Conservation (phyloP, 1,284 basidiomycete species). For the Ustilago lituana region DNA sequence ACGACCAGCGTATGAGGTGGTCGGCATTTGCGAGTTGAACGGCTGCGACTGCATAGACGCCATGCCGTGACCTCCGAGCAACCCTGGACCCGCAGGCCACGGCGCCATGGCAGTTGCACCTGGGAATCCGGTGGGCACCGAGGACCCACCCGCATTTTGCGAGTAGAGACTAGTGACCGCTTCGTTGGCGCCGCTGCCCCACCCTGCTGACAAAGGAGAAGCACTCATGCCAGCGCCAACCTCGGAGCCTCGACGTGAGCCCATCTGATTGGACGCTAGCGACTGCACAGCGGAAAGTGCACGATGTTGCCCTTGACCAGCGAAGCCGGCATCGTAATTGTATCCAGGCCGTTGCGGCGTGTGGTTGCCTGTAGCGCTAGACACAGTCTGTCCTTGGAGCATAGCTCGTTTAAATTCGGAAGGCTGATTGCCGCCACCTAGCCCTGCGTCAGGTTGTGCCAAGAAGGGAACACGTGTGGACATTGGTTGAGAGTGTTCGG, state of each 20-base stretch:
- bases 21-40: conserved; percentile 36
- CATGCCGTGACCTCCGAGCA: conserved; percentile 18
- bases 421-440: not conserved
- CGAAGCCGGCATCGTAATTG: conserved; percentile 11
- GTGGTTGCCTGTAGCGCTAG: conserved; percentile 9
- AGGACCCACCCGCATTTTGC: conserved; percentile 31
- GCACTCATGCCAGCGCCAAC: conserved; percentile 9
- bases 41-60: conserved; percentile 46
- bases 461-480: conserved; percentile 27
- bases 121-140: conserved; percentile 48
- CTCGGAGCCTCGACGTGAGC: conserved; percentile 37
- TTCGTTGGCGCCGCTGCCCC: conserved; percentile 15
- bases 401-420: conserved; percentile 36
- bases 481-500: conserved; percentile 7
- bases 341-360: conserved; percentile 20
- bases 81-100: conserved; percentile 36
- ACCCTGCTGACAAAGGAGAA: conserved; percentile 6
- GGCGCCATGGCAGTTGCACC: conserved; percentile 47
- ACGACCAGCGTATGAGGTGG: conserved; percentile 61
- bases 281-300: conserved; percentile 31
- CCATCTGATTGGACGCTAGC: conserved; percentile 9
- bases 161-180: conserved; percentile 10
- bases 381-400: conserved; percentile 15
- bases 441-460: conserved; percentile 6
- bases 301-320: conserved; percentile 19